Evolutionary conservation across 768 basidiomycete genomes (phyloP), one percentile per base, ranked within the genome.

Genomic region (Suillus plorans): DNA sequence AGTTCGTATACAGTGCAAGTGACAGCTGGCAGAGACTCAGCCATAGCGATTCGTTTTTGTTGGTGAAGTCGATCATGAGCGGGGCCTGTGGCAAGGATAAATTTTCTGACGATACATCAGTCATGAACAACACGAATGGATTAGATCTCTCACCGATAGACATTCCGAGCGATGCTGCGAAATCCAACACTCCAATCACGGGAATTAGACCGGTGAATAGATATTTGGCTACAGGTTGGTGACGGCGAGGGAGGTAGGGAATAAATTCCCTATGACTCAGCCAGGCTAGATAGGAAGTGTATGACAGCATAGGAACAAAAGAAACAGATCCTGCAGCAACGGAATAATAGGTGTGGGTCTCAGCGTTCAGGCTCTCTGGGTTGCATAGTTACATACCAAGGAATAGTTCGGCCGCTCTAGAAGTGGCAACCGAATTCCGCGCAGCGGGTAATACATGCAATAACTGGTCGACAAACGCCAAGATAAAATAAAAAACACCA

Each of bases 101-200:
- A 61, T 39, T 59, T 28, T 9, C 66, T 39, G 63, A 55, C 14
- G 22, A 25, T 9, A 65, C 12, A 55, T 6, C 37, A 59, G 28
- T 9, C 36, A 56, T 66, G 67, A 56, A 50, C 14, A 39, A 18
- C 20, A 20, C 36, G 56, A 39, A 34, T 67, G 20, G 7, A 18
- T 36, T 13, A 4, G 47, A 28, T n/a, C n/a, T 79, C 84, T 69
- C 69, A 90, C 91, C 74, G 59, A 85, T 82, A 12, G 79, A 75
- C 37, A 86, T 79, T 50, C 88, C 87, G 31, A 93, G 89, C 3
- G 91, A 90, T 12, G 85, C 84, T 16, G 89, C 72, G 66, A 86
- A 86, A 71, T 88, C 89, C 67, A 83, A 72, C 12, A 78, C 74
- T 63, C 88, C 65, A 58, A 88, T 81, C 37, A 81, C 71, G 13